Conservation (phyloP, 495 filamentous ascomycete genomes). For the Letharia lupina region DNA sequence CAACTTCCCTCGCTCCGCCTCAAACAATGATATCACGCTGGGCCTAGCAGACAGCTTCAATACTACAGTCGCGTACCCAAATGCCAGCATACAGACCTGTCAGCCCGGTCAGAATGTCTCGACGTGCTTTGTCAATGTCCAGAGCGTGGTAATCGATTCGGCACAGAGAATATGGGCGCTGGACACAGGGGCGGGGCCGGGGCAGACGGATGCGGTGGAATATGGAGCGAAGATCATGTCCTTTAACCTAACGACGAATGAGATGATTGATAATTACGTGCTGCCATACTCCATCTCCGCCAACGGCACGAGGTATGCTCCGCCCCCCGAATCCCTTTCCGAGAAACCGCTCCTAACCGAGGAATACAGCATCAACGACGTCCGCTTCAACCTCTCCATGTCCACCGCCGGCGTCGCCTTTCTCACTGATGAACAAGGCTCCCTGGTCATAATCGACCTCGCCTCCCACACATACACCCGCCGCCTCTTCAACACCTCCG, state of each 20-base stretch:
- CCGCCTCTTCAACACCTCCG: constrained; percentile 7
- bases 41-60: constrained; percentile 1
- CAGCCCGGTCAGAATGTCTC: background rate
- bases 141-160: constrained; percentile 1
- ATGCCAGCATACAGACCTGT: background rate
- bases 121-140: constrained; percentile 1
- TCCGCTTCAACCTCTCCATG: constrained; percentile 8
- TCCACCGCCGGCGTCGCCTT: constrained; percentile 5
- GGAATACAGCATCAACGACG: background rate
- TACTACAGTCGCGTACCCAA: background rate
- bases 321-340: background rate
- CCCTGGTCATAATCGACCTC: background rate
- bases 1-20: background rate
- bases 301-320: constrained; percentile 2
- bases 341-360: background rate
- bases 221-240: constrained; percentile 5
- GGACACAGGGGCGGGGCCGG: background rate
- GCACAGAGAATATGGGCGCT: constrained; percentile 2
- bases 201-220: background rate
- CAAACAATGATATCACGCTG: background rate
- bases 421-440: constrained; percentile 6
- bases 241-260: constrained; percentile 4
- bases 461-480: background rate
- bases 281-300: constrained; percentile 3
- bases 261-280: constrained; percentile 4